These are phyloP conservation scores for Lyophyllum atratum DNA, from an alignment of 768 basidiomycete species.

Conservation along the genomic window DNA sequence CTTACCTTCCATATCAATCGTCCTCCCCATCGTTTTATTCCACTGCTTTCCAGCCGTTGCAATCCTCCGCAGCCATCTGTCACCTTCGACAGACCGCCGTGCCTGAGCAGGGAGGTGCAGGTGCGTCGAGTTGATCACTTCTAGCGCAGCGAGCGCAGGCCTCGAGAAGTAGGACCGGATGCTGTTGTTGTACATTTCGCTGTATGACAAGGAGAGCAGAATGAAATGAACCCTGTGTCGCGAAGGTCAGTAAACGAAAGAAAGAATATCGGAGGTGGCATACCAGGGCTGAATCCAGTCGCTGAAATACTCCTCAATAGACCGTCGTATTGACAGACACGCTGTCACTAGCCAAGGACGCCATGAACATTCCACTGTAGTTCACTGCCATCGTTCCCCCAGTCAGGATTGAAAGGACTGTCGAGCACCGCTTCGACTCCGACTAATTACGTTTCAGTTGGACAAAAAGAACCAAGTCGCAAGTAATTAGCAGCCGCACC, in stretches of 20 bases:
- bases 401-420: slow-evolving; percentile 75
- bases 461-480: not conserved
- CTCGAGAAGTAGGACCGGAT: slow-evolving; percentile 93
- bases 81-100: slow-evolving; percentile 56
- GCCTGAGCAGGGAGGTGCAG: slow-evolving; percentile 32
- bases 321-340: slow-evolving; percentile 90
- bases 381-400: slow-evolving; percentile 73
- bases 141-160: slow-evolving; percentile 60
- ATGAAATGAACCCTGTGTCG: slow-evolving; percentile 86
- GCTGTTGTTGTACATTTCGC: slow-evolving; percentile 95
- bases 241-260: slow-evolving; percentile 1
- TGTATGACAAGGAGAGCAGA: slow-evolving; percentile 83
- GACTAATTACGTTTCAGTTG: slow-evolving; percentile 34
- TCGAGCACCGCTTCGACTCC: slow-evolving; percentile 61
- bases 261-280: slow-evolving; percentile 9
- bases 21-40: slow-evolving; percentile 82
- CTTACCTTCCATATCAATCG: slow-evolving; percentile 91
- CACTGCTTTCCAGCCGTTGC: slow-evolving; percentile 92
- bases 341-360: slow-evolving; percentile 84
- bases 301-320: slow-evolving; percentile 86
- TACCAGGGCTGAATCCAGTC: slow-evolving; percentile 92
- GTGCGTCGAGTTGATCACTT: slow-evolving; percentile 51
- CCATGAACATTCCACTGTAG: slow-evolving; percentile 89
- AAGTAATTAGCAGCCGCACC: slow-evolving; percentile 22
- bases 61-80: slow-evolving; percentile 74